These are phyloP conservation scores for Ogataea ramenticola DNA, from an alignment of 805 yeast genomes.

Conservation along the genomic window DNA sequence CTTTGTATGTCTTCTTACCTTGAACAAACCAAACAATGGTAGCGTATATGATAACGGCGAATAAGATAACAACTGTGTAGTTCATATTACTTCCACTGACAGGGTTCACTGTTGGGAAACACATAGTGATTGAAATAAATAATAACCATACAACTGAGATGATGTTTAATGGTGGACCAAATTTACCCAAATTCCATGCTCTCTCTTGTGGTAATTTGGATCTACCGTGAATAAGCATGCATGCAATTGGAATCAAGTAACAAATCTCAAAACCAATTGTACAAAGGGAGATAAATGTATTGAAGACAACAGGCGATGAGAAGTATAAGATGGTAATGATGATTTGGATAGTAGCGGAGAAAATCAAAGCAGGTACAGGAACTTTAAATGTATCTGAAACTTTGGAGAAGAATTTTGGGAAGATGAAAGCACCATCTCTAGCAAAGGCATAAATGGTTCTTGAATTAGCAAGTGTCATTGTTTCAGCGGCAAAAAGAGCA, in stretches of 20 bases:
- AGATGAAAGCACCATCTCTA: conserved; percentile 27
- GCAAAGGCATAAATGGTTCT: conserved; percentile 29
- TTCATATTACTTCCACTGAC: conserved; percentile 20
- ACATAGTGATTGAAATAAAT: conserved; percentile 17
- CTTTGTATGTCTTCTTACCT: conserved; percentile 19
- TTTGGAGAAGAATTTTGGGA: conserved; percentile 21
- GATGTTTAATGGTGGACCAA: conserved; percentile 13
- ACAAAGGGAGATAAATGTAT: conserved; percentile 25
- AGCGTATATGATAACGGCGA: conserved; percentile 16
- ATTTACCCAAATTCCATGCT: conserved; percentile 18
- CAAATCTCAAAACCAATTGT: conserved; percentile 27
- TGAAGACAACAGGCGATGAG: conserved; percentile 25
- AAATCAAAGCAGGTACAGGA: conserved; percentile 21
- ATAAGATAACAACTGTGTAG: conserved; percentile 19
- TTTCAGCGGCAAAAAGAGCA: conserved; percentile 19
- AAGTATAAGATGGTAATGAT: conserved; percentile 24
- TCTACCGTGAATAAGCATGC: conserved; percentile 18
- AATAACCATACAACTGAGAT: conserved; percentile 15
- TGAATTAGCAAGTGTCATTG: conserved; percentile 25
- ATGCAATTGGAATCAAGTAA: conserved; percentile 23
- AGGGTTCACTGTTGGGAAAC: conserved; percentile 19
- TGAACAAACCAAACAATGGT: conserved; percentile 17
- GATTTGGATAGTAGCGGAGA: conserved; percentile 17
- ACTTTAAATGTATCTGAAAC: conserved; percentile 19
- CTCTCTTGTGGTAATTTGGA: conserved; percentile 13